Conservation (phyloP, 2,329 filamentous ascomycete genomes). For the Fusarium devonianum region DNA sequence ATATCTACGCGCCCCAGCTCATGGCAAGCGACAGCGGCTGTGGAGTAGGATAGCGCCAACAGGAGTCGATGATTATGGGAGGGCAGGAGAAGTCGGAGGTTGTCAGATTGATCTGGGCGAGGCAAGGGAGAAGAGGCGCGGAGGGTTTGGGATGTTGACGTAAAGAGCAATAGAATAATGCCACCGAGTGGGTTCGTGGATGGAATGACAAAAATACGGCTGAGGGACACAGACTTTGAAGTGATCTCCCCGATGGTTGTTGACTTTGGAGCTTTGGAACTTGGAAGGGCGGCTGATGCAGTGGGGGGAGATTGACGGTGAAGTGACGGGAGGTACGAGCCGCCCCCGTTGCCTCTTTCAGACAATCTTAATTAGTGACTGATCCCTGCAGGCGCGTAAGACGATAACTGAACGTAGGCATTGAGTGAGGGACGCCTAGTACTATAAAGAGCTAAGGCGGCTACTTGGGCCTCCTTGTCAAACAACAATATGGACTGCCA, state of each 20-base stretch:
- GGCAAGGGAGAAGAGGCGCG: conserved; percentile 32
- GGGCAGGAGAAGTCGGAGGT: conserved; percentile 7
- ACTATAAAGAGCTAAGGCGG: not conserved
- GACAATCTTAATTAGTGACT: too few relatives aligned
- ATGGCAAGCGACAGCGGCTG: conserved; percentile 37
- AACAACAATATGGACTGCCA: not conserved
- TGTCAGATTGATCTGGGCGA: conserved; percentile 17
- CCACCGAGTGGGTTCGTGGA: conserved; percentile 18
- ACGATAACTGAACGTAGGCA: too few relatives aligned
- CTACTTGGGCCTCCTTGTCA: not conserved
- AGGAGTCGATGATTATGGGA: conserved; percentile 26
- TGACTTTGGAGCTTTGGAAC: conserved; percentile 12
- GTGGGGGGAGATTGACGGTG: conserved; percentile 31
- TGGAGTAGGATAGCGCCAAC: conserved; percentile 20
- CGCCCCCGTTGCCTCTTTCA: conserved; percentile 20
- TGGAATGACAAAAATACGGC: conserved; percentile 27
- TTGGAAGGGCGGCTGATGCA: conserved; percentile 17
- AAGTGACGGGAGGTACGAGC: conserved; percentile 22
- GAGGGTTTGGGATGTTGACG: conserved; percentile 11
- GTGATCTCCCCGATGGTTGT: conserved; percentile 4
- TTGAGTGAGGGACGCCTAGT: too few relatives aligned
- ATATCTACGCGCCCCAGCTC: conserved; percentile 40
- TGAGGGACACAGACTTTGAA: conserved; percentile 20
- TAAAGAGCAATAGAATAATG: conserved; percentile 22
- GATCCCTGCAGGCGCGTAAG: too few relatives aligned